A percentile compares a stretch with the other conserved stretches of the same genome.
Evolutionary conservation across 164 flowering plant species (phyloP).

Genomic region (Magnolia kwangsiensis): DNA sequence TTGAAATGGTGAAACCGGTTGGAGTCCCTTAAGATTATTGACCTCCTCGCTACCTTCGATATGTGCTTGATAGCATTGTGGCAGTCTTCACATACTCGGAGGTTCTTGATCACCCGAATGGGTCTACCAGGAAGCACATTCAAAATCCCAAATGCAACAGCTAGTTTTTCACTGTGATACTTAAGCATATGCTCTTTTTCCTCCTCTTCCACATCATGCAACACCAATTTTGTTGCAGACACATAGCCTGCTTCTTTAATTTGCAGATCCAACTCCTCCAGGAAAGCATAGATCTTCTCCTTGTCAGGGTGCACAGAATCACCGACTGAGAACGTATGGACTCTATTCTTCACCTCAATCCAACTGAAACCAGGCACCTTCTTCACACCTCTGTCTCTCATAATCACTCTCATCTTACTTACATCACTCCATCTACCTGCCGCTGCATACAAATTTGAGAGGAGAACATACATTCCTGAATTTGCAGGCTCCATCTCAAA

Average conservation of each 20-base stretch:
- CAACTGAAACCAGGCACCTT: slow-evolving; percentile 85
- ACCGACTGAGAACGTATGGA: slow-evolving; percentile 73
- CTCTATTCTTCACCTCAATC: slow-evolving; percentile 74
- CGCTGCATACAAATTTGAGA: slow-evolving; percentile 85
- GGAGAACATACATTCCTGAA: slow-evolving; percentile 89
- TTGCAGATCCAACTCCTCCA: slow-evolving; percentile 61
- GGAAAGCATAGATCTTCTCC: slow-evolving; percentile 58
- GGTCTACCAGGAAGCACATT: slow-evolving; percentile 70
- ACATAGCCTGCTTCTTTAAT: slow-evolving; percentile 70
- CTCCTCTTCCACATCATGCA: slow-evolving; percentile 94
- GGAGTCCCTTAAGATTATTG: slow-evolving; percentile 72
- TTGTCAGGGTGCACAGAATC: slow-evolving; percentile 67
- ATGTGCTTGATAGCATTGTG: slow-evolving; percentile 79
- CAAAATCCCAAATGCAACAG: slow-evolving; percentile 83
- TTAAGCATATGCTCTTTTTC: slow-evolving; percentile 87
- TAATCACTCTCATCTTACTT: slow-evolving; percentile 54
- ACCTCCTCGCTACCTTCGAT: slow-evolving; percentile 60
- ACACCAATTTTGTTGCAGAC: slow-evolving; percentile 58
- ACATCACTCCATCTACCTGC: slow-evolving; percentile 86
- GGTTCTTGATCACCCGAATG: slow-evolving; percentile 84
- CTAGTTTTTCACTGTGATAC: slow-evolving; percentile 86
- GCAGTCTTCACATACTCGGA: slow-evolving; percentile 85
- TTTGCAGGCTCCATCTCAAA: slow-evolving; percentile 86
- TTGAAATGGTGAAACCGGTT: slow-evolving; percentile 87
- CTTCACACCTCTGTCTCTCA: slow-evolving; percentile 74